A percentile compares a stretch with the other conserved stretches of the same genome.
Evolutionary conservation across 73 alveolate genomes (phyloP).

Genomic region (Symbiodinium natans): DNA sequence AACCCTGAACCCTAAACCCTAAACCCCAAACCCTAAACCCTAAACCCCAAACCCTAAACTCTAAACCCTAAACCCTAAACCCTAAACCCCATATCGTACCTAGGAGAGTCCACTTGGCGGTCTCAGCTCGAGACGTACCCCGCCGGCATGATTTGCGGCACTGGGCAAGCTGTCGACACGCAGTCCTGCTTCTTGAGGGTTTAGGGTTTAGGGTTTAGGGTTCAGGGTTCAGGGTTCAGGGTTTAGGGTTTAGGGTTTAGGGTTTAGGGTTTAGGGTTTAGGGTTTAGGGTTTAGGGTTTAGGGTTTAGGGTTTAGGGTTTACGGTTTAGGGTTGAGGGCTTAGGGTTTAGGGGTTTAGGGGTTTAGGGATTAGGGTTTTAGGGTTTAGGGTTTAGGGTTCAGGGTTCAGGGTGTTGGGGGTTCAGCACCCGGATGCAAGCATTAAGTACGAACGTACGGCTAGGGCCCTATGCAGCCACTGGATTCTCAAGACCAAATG

Average conservation of each 20-base stretch:
- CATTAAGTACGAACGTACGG: no score
- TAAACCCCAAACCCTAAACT: no score
- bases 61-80: no score
- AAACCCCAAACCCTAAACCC: no score
- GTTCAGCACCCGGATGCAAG: no score
- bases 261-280: background rate
- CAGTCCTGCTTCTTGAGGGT: background rate
- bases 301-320: background rate
- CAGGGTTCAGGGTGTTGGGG: no score
- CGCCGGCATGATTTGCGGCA: slow-evolving; percentile 37
- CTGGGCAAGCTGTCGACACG: slow-evolving; percentile 45
- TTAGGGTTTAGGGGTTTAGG: background rate
- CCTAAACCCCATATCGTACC: no score
- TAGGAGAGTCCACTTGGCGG: no score
- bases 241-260: background rate
- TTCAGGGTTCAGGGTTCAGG: background rate
- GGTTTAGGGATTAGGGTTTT: background rate
- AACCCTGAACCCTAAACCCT: no score
- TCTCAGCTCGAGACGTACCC: background rate
- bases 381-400: no score
- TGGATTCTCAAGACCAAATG: no score
- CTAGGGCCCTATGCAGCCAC: no score
- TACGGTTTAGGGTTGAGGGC: background rate
- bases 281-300: background rate
- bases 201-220: background rate